Evolutionary conservation across 2,329 filamentous ascomycete genomes (phyloP).

Genomic region (Chaetomiaceae sp.): DNA sequence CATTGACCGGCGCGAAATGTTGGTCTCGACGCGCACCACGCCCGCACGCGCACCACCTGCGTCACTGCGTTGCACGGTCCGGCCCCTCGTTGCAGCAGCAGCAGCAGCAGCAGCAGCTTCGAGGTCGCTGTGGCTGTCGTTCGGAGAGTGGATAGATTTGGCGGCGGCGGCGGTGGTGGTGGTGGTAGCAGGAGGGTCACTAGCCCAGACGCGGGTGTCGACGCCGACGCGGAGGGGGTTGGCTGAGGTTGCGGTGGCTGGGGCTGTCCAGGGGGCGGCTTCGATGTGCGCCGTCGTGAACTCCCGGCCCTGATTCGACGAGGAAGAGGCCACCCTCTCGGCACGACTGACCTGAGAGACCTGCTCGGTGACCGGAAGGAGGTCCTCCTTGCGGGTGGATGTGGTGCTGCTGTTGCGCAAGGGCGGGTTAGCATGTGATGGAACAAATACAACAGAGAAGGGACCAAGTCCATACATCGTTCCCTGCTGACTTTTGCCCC

Average conservation of each 20-base stretch:
- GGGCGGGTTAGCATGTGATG: neutral
- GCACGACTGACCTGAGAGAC: conserved; percentile 11
- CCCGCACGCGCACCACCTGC: neutral
- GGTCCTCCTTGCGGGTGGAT: conserved; percentile 15
- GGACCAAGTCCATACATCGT: conserved; percentile 2
- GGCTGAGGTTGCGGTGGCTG: neutral
- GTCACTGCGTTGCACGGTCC: neutral
- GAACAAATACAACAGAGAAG: neutral
- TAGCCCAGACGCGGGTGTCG: conserved; percentile 15
- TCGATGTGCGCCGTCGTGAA: neutral
- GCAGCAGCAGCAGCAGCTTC: neutral
- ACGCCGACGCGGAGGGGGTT: neutral
- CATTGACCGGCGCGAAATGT: conserved; percentile 9
- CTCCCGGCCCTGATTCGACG: neutral
- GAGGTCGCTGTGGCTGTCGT: neutral
- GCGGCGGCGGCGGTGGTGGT: no score
- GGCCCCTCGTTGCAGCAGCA: neutral
- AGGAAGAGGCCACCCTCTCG: neutral
- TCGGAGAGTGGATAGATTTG: no score
- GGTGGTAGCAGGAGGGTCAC: no score
- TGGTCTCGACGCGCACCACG: conserved; percentile 17
- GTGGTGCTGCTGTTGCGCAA: conserved; percentile 1
- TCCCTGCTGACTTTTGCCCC: conserved; percentile 3
- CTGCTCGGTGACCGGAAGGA: conserved; percentile 16
- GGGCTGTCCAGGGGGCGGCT: no score